phyloP scores from a whole-genome alignment of 345 rosid genomes.

The Zanthoxylum bungeanum region DNA sequence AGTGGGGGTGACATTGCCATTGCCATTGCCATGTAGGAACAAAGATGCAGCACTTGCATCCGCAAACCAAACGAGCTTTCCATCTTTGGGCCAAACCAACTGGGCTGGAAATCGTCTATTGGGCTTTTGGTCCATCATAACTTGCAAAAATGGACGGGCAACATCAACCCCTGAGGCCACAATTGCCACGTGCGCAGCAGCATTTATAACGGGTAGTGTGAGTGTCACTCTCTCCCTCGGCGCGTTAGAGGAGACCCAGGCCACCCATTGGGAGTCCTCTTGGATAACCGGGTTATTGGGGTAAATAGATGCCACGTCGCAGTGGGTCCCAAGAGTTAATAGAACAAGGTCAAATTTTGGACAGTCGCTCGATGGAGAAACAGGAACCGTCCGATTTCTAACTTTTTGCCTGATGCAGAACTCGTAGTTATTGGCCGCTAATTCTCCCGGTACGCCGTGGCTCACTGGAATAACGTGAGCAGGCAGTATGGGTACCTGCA shows the following conservation, averaged over 20 bases:
- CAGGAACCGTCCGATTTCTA: constrained; percentile 25
- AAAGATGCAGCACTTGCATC: constrained; percentile 23
- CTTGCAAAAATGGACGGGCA: constrained; percentile 19
- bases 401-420: constrained; percentile 33
- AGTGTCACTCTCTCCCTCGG: constrained; percentile 20
- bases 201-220: constrained; percentile 39
- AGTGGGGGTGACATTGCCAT: not conserved
- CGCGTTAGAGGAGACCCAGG: constrained; percentile 13
- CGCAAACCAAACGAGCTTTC: constrained; percentile 38
- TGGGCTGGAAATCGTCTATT: constrained; percentile 11
- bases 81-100: constrained; percentile 24
- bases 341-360: constrained; percentile 39
- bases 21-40: not conserved
- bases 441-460: constrained; percentile 28
- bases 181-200: constrained; percentile 34
- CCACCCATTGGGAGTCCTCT: constrained; percentile 35
- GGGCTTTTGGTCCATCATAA: constrained; percentile 4
- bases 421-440: constrained; percentile 31
- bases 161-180: constrained; percentile 26
- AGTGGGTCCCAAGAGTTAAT: constrained; percentile 9
- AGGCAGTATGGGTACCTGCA: constrained; percentile 35
- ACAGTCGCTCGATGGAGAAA: constrained; percentile 29
- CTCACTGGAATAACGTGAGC: constrained; percentile 23
- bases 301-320: constrained; percentile 29
- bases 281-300: constrained; percentile 19